These are phyloP conservation scores for Cyclotella kingstonii DNA, from an alignment of 108 stramenopile genomes.

Conservation along the genomic window DNA sequence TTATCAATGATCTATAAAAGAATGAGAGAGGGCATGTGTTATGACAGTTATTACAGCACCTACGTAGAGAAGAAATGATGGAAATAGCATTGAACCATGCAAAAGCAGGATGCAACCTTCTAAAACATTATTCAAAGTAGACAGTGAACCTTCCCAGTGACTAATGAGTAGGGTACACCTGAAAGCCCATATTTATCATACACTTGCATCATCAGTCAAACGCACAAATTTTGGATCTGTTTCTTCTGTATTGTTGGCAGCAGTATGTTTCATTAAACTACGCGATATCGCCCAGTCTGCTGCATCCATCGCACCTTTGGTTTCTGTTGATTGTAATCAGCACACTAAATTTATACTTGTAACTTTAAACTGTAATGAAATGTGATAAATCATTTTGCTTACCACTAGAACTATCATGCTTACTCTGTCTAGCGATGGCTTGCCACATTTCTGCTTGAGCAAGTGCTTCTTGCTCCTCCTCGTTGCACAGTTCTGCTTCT, in stretches of 20 bases:
- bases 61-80: too few relatives aligned
- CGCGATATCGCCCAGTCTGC: conserved; percentile 82
- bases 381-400: neutral
- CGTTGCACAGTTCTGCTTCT: conserved; percentile 13
- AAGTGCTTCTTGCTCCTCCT: conserved; percentile 79
- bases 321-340: neutral
- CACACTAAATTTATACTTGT: neutral
- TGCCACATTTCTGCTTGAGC: conserved; percentile 81
- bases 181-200: too few relatives aligned
- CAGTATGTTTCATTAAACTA: conserved; percentile 40
- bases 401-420: conserved; percentile 41
- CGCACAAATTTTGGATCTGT: neutral
- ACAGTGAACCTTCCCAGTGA: too few relatives aligned
- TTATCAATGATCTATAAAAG: too few relatives aligned
- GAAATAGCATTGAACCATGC: too few relatives aligned
- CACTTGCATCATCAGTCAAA: conserved; percentile 3
- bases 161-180: too few relatives aligned
- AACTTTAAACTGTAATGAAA: neutral
- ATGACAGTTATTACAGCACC: too few relatives aligned
- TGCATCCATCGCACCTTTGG: conserved; percentile 58
- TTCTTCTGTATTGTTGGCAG: neutral
- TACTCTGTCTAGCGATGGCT: conserved; percentile 78
- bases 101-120: too few relatives aligned
- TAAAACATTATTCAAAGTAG: too few relatives aligned
- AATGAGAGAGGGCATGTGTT: too few relatives aligned